Base-by-base conservation (phyloP, 495 filamentous ascomycete species). In the Aspergillus sclerotioniger region DNA sequence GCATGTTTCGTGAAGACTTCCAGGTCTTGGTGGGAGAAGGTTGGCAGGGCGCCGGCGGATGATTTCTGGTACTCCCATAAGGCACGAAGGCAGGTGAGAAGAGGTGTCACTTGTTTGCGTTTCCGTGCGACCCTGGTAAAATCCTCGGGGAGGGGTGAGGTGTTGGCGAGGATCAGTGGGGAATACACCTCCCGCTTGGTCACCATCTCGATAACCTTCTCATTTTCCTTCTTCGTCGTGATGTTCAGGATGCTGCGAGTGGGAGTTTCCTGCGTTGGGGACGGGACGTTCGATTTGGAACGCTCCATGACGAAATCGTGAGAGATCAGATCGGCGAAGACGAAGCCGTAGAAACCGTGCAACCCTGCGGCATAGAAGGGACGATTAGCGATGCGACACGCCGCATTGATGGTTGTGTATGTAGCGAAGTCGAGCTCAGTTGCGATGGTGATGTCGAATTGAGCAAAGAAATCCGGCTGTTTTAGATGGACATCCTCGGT, bases 261-360 rank as follows among this genome's bases (percentile, higher is more conserved):
- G 21, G 80, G 76, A 0, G 90, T 87, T 65, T 98, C 94, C 51
- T 84, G 83, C 6, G 85, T 65, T 6, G 71, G 54, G 2, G 94
- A 90, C 1, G 80, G 62, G 2, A 87, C 67, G 61, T 98, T 96
- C 21, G 89, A 87, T 60, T 88, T 88, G 53, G 87, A 82, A 37
- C 94, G 86, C 75, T 96, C 87, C 59, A 96, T 86, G 39, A 94
- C 85, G 60, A 90, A 98, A 57, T 91, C 84, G 68, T 98, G 94
- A 46, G 80, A 79, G 64, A 95, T 89, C 12, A 98, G 79, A 67
- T 98, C 94, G 19, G 90, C 87, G 71, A 98, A 98, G 52, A 96
- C 87, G 68, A 90, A 98, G 29, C 95, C 95, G 72, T 96, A 96
- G 66, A 97, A 81, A 21, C 94, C 94, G 69, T 96, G 91, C 10